A percentile compares a stretch with the other conserved stretches of the same genome.
Evolutionary conservation across 495 filamentous ascomycete species (phyloP).

Genomic region (Annulohypoxylon bovei): DNA sequence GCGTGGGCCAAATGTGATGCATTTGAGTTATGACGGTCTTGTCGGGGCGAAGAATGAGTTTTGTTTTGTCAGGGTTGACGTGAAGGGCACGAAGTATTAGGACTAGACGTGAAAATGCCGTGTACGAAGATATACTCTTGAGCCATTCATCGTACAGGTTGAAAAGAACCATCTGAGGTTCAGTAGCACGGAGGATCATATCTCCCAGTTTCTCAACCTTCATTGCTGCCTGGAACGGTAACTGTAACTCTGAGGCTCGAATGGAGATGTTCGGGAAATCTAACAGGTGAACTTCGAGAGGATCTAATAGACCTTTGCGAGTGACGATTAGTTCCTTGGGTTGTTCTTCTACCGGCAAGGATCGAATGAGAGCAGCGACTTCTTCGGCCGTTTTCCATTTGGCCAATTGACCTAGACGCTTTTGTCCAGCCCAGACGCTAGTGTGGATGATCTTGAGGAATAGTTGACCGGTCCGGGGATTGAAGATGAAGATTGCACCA

Average conservation of each 20-base stretch:
- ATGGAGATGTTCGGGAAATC: slow-evolving; percentile 99
- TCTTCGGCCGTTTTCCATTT: slow-evolving; percentile 99
- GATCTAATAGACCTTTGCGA: slow-evolving; percentile 95
- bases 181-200: slow-evolving; percentile 97
- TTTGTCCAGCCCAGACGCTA: slow-evolving; percentile 99
- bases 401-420: slow-evolving; percentile 96
- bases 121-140: slow-evolving; percentile 98
- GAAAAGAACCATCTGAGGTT: slow-evolving; percentile 99
- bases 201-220: slow-evolving; percentile 99
- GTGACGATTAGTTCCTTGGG: slow-evolving; percentile 99
- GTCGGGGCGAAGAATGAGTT: slow-evolving; percentile 95
- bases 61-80: slow-evolving; percentile 98
- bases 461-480: slow-evolving; percentile 94
- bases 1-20: slow-evolving; percentile 97
- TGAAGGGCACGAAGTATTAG: slow-evolving; percentile 95
- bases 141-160: slow-evolving; percentile 99
- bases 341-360: slow-evolving; percentile 96
- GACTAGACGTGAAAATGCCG: slow-evolving; percentile 95
- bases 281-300: slow-evolving; percentile 94
- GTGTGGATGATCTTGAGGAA: slow-evolving; percentile 99
- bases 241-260: slow-evolving; percentile 94
- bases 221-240: slow-evolving; percentile 99
- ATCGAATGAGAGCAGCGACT: slow-evolving; percentile 97
- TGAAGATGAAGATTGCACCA: slow-evolving; percentile 99
- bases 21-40: slow-evolving; percentile 99